phyloP scores from a whole-genome alignment of 768 basidiomycete species.

The Hygrophoropsis aurantiaca region DNA sequence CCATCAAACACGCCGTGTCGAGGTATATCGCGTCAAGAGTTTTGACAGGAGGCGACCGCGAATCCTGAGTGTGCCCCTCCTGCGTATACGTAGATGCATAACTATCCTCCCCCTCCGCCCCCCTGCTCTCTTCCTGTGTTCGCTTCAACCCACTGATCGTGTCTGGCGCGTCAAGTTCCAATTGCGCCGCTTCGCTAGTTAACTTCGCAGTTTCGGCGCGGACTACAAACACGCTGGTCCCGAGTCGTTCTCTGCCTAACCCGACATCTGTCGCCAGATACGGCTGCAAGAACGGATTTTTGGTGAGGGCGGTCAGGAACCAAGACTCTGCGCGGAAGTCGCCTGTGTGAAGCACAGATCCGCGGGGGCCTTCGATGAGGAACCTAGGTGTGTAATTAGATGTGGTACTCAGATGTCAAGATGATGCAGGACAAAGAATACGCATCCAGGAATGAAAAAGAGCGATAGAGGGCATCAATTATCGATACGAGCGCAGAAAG shows the following conservation, averaged over 20 bases:
- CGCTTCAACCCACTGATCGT: too few relatives aligned
- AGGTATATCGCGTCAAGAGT: conserved; percentile 78
- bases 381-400: conserved; percentile 54
- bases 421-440: too few relatives aligned
- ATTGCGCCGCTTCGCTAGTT: too few relatives aligned
- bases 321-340: conserved; percentile 88
- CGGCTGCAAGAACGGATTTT: conserved; percentile 70
- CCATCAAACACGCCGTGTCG: conserved; percentile 73
- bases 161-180: too few relatives aligned
- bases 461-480: too few relatives aligned
- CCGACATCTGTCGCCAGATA: too few relatives aligned
- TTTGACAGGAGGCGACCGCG: conserved; percentile 34
- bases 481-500: not conserved
- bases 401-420: not conserved
- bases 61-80: too few relatives aligned
- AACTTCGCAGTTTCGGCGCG: conserved; percentile 14
- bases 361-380: conserved; percentile 68
- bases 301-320: conserved; percentile 65
- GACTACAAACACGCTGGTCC: conserved; percentile 22
- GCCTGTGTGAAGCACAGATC: conserved; percentile 86
- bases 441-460: too few relatives aligned
- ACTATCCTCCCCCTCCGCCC: not conserved
- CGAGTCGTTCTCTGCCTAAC: conserved; percentile 5
- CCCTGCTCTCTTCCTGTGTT: conserved; percentile 18
- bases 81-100: not conserved